phyloP scores from a whole-genome alignment of 1,284 basidiomycete species.

The Flammula alnicola region DNA sequence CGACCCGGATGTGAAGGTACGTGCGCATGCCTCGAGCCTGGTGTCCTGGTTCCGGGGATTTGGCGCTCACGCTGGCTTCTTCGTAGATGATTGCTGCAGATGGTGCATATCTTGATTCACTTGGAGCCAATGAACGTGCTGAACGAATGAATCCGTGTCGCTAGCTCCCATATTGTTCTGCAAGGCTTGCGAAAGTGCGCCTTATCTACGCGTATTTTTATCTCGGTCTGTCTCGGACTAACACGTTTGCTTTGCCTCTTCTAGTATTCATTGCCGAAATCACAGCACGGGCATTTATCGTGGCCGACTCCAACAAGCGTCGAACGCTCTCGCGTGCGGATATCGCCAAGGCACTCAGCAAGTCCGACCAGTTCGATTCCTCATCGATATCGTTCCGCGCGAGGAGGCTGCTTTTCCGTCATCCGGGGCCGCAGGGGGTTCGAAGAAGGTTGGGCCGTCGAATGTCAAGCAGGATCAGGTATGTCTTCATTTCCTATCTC shows the following conservation, averaged over 20 bases:
- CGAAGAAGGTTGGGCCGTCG: slow-evolving; percentile 25
- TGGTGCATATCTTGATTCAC: slow-evolving; percentile 50
- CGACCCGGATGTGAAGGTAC: slow-evolving; percentile 92
- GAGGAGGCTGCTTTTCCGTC: slow-evolving; percentile 65
- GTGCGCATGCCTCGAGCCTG: slow-evolving; percentile 24
- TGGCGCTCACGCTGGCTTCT: not conserved
- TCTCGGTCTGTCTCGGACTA: slow-evolving; percentile 11
- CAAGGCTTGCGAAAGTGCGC: slow-evolving; percentile 93
- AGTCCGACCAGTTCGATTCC: slow-evolving; percentile 93
- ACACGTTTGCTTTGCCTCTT: slow-evolving; percentile 3
- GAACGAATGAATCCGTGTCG: slow-evolving; percentile 7
- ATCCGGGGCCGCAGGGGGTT: slow-evolving; percentile 26
- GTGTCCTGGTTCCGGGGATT: not conserved
- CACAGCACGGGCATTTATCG: slow-evolving; percentile 91
- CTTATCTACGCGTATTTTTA: slow-evolving; percentile 5
- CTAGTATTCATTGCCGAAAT: slow-evolving; percentile 94
- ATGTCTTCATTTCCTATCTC: not conserved
- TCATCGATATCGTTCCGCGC: slow-evolving; percentile 90
- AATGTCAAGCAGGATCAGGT: slow-evolving; percentile 26
- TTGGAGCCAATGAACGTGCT: not conserved
- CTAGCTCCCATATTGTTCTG: slow-evolving; percentile 91
- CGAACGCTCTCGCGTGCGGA: slow-evolving; percentile 90
- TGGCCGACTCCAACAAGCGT: slow-evolving; percentile 91
- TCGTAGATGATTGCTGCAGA: slow-evolving; percentile 98
- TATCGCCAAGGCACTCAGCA: slow-evolving; percentile 87